Percentiles rank a stretch among this genome's conserved stretches.
Evolutionary conservation across 192 early-diverging fungal genomes (phyloP).

Genomic region (Fimicolochytrium jonesii): DNA sequence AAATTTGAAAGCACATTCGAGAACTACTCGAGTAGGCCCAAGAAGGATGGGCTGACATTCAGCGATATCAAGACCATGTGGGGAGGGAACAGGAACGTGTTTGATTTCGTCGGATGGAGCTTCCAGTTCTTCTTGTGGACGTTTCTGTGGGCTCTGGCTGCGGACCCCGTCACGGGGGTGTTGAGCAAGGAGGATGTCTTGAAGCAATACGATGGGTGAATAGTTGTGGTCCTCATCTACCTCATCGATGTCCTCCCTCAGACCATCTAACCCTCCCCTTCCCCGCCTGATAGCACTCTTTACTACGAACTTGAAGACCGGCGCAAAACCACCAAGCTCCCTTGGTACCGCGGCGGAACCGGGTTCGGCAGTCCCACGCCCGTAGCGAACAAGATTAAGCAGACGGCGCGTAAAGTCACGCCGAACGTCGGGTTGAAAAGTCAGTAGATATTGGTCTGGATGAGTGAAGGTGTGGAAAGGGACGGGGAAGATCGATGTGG

Average conservation of each 20-base stretch:
- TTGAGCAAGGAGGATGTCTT: conserved; percentile 6
- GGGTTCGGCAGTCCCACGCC: too few species aligned
- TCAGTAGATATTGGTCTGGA: too few species aligned
- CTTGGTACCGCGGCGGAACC: conserved; percentile 9
- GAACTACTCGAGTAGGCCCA: not conserved
- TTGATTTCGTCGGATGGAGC: conserved; percentile 8
- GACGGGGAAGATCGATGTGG: too few species aligned
- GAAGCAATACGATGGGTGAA: conserved; percentile 15
- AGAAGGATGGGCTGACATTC: conserved; percentile 4
- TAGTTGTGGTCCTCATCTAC: too few species aligned
- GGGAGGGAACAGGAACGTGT: conserved; percentile 4
- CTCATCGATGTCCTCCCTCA: too few species aligned
- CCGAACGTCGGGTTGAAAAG: too few species aligned
- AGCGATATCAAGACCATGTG: conserved; percentile 9
- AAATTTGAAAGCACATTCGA: conserved; percentile 8
- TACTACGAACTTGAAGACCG: conserved; percentile 8
- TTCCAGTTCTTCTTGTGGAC: conserved; percentile 18
- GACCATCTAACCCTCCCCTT: too few species aligned
- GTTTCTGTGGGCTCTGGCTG: conserved; percentile 7
- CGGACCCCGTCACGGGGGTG: not conserved
- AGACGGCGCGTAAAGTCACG: too few species aligned
- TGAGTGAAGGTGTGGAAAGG: too few species aligned
- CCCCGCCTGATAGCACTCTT: not conserved
- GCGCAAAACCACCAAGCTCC: not conserved
- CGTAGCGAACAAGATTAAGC: too few species aligned